Base-by-base conservation (phyloP, 352 stramenopile genomes). In the Ophiocytium majus region DNA sequence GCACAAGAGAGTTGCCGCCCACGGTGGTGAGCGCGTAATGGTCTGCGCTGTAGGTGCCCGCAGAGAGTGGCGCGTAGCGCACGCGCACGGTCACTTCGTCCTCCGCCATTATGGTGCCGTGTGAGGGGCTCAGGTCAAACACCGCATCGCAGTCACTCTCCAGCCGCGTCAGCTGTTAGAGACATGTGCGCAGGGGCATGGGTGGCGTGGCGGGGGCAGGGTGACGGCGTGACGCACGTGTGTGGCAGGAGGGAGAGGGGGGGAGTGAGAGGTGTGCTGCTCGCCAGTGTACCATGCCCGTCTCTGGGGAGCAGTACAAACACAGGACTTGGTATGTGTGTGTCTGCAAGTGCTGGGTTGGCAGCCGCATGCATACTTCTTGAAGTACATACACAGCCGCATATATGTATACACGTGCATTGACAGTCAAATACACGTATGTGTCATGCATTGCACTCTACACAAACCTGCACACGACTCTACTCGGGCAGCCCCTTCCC, bases 11-110 rank as follows among this genome's bases (percentile, higher is more conserved):
- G 83, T 97, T 97, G 0, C 94, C 94, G 43, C 94, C 94, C 0
- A 94, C 94, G 0, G 95, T 97, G 63, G 92, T 83, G 33, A 98
- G 92, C 32, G 96, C 89, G 84, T 96, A 98, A 84, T 95, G 91
- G 71, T 98, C 95, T 50, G 92, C 95, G 9, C 93, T 95, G 85
- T 96, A 97, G 10, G 89, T 95, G 0, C 95, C 95, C 0, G 91
- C 91, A 36, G 92, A 95, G 14, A 93, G 79, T 17, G 95, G 93
- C 49, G 89, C 92, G 85, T 96, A 98, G 0, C 88, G 88, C 28
- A 97, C 91, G 36, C 89, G 92, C 14, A 98, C 88, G 0, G 90
- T n/a, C 23, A 85, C 32, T 57, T 88, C 84, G 32, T 88, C 84
- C 79, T 96, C 93, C 36, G 94, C 92, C 0, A 87, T 85, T 0